phyloP scores from a whole-genome alignment of 78 protist genomes.

The Acrasis kona region DNA sequence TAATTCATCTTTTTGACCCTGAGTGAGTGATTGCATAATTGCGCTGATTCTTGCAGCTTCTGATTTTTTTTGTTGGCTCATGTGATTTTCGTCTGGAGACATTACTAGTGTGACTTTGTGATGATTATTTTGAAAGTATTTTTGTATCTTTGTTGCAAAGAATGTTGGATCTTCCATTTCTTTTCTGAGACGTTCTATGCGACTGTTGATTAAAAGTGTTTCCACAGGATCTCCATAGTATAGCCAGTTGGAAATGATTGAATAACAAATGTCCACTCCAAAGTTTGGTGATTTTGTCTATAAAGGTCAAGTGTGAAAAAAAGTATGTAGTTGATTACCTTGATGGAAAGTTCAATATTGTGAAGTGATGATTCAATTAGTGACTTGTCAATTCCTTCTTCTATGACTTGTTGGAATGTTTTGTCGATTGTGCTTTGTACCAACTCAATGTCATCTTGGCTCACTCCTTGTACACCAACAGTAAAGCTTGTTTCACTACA shows the following conservation, averaged over 20 bases:
- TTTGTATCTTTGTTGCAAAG: background rate
- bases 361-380: conserved; percentile 3
- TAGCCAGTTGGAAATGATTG: background rate
- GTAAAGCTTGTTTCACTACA: background rate
- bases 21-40: too few relatives aligned
- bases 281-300: background rate
- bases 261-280: background rate
- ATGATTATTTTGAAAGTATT: background rate
- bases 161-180: background rate
- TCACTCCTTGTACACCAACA: conserved; percentile 32
- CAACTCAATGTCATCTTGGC: background rate
- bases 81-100: background rate
- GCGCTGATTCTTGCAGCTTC: too few relatives aligned
- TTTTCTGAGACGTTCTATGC: background rate
- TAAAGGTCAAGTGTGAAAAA: too few relatives aligned
- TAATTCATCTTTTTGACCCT: too few relatives aligned
- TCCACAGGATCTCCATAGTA: background rate
- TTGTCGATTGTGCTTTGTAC: background rate
- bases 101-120: background rate
- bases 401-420: background rate
- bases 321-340: too few relatives aligned
- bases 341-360: background rate
- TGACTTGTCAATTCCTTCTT: conserved; percentile 14
- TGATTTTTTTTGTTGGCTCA: background rate
- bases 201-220: background rate